phyloP scores from a whole-genome alignment of 2,329 filamentous ascomycete species.

The Arachnomyces sp. region DNA sequence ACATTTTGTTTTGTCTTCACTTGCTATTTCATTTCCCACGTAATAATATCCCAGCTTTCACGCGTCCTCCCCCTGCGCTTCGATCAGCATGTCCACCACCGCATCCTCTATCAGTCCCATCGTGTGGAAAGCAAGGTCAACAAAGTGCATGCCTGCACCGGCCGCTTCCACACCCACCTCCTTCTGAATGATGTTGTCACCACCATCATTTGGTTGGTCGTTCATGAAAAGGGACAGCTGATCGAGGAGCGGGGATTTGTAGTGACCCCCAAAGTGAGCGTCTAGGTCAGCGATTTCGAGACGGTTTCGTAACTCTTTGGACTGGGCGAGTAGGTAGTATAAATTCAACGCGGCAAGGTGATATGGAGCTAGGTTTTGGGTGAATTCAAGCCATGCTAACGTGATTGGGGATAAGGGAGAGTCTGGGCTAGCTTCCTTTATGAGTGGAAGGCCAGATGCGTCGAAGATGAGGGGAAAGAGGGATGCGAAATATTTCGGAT shows the following conservation, averaged over 20 bases:
- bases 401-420: slow-evolving; percentile 15
- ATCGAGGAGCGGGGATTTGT: slow-evolving; percentile 24
- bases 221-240: slow-evolving; percentile 16
- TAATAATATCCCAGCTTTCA: background rate
- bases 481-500: slow-evolving; percentile 29
- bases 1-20: too few relatives aligned
- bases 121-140: background rate
- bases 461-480: slow-evolving; percentile 46
- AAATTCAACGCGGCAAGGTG: slow-evolving; percentile 52
- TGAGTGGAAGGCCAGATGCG: slow-evolving; percentile 14
- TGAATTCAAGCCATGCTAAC: slow-evolving; percentile 43
- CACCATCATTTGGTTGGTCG: background rate
- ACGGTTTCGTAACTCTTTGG: slow-evolving; percentile 38
- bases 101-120: background rate
- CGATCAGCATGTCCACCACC: background rate
- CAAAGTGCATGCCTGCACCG: background rate
- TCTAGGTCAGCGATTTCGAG: slow-evolving; percentile 39
- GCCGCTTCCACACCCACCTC: slow-evolving; percentile 8
- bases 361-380: slow-evolving; percentile 40
- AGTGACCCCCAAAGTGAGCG: slow-evolving; percentile 24
- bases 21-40: too few relatives aligned
- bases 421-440: background rate
- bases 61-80: background rate
- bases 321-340: slow-evolving; percentile 50
- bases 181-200: slow-evolving; percentile 4